Evolutionary conservation across 208 protist species (phyloP).

Genomic region (Herpetomonas samuelpessoai): DNA sequence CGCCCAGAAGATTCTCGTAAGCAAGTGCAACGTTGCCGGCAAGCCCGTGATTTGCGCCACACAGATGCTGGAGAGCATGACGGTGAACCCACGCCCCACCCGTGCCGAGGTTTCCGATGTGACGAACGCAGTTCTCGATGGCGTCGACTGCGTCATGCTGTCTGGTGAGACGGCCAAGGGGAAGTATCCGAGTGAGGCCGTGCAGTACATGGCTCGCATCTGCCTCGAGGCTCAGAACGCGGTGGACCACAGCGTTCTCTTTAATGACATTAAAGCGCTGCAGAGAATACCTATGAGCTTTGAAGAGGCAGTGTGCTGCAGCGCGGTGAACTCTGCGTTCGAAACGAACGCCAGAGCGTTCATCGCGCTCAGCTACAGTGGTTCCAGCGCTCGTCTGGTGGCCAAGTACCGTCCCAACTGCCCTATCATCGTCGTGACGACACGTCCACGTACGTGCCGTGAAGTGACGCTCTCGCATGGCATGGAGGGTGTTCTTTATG

Average conservation of each 20-base stretch:
- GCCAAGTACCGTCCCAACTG: constrained; percentile 96
- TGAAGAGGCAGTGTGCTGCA: constrained; percentile 92
- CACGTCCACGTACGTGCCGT: constrained; percentile 75
- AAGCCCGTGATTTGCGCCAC: constrained; percentile 99
- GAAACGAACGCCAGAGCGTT: constrained; percentile 89
- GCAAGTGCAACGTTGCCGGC: constrained; percentile 96
- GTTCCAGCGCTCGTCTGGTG: constrained; percentile 92
- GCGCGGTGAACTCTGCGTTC: constrained; percentile 93
- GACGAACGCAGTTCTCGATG: constrained; percentile 99
- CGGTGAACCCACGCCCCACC: constrained; percentile 97
- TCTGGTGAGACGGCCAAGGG: constrained; percentile 98
- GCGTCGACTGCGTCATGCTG: constrained; percentile 99
- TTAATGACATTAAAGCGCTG: constrained; percentile 80
- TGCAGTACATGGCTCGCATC: constrained; percentile 95
- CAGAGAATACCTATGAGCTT: constrained; percentile 75
- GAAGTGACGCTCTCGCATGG: constrained; percentile 78
- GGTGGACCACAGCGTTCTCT: constrained; percentile 68
- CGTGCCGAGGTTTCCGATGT: constrained; percentile 98
- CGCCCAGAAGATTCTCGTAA: constrained; percentile 99
- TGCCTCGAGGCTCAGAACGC: constrained; percentile 85
- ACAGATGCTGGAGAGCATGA: constrained; percentile 99
- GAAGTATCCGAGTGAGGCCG: constrained; percentile 95
- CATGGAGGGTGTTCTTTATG: constrained; percentile 81
- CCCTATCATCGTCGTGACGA: constrained; percentile 93
- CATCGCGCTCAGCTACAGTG: constrained; percentile 91